phyloP scores from a whole-genome alignment of 1,139 yeast species.

The Hansenula sp. region DNA sequence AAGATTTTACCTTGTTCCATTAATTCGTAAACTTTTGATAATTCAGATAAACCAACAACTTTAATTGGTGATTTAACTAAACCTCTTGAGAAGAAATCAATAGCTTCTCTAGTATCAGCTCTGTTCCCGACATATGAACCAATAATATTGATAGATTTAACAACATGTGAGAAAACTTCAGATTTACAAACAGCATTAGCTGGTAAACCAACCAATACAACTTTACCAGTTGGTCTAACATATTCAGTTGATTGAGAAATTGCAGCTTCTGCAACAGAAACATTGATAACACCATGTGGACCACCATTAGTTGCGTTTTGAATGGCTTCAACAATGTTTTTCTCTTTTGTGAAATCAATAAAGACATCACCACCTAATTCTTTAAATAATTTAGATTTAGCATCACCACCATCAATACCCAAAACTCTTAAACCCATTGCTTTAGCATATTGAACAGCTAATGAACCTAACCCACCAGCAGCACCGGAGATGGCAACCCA shows the following conservation, averaged over 20 bases:
- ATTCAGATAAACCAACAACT: constrained; percentile 56
- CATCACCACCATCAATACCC: constrained; percentile 60
- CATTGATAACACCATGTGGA: constrained; percentile 75
- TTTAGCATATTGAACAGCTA: constrained; percentile 57
- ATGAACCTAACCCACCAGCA: constrained; percentile 61
- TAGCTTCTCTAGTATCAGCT: constrained; percentile 70
- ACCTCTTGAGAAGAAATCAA: constrained; percentile 65
- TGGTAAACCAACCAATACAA: constrained; percentile 76
- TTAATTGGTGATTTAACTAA: constrained; percentile 60
- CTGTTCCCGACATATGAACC: constrained; percentile 80
- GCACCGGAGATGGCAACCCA: constrained; percentile 66
- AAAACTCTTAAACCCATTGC: constrained; percentile 60
- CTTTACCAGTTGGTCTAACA: constrained; percentile 69
- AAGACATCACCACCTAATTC: constrained; percentile 49
- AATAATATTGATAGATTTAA: constrained; percentile 55
- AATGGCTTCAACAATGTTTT: constrained; percentile 44
- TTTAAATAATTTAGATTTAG: constrained; percentile 43
- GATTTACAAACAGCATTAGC: constrained; percentile 59
- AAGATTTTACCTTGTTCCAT: constrained; percentile 68
- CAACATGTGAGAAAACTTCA: constrained; percentile 58
- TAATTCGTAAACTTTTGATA: constrained; percentile 51
- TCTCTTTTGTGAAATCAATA: constrained; percentile 46
- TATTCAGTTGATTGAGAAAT: constrained; percentile 61
- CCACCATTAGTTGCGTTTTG: constrained; percentile 43
- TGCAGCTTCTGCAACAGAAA: constrained; percentile 70